Evolutionary conservation across 106 monocot species (phyloP).

Genomic region (Allium cepa): DNA sequence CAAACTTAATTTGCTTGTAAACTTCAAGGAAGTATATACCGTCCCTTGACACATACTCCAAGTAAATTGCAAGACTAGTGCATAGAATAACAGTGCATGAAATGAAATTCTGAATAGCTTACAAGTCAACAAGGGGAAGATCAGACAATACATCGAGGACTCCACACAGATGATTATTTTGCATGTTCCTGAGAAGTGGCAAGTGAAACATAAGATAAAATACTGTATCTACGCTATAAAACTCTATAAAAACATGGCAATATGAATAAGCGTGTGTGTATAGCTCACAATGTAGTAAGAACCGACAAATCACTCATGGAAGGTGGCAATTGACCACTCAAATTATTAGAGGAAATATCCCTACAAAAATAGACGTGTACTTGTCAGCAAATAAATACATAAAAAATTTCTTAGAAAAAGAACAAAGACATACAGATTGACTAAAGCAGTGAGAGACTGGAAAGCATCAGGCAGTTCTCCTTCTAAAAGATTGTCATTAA

Average conservation of each 20-base stretch:
- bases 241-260: background rate
- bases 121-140: conserved; percentile 86
- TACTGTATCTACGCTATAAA: background rate
- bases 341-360: conserved; percentile 80
- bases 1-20: background rate
- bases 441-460: conserved; percentile 44
- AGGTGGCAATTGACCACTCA: conserved; percentile 65
- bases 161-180: conserved; percentile 76
- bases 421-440: conserved; percentile 58
- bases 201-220: background rate
- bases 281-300: conserved; percentile 61
- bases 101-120: conserved; percentile 12
- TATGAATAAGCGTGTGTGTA: background rate
- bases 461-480: conserved; percentile 85
- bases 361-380: conserved; percentile 20
- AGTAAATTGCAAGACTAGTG: background rate
- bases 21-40: background rate
- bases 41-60: background rate
- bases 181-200: conserved; percentile 56
- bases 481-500: conserved; percentile 56
- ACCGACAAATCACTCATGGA: conserved; percentile 67
- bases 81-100: background rate
- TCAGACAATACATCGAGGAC: conserved; percentile 73
- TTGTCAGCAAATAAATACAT: background rate
- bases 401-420: background rate